Percentiles rank a stretch among this genome's conserved stretches.
Evolutionary conservation across 208 protist species (phyloP).

Genomic region (Naegleria gruberi): DNA sequence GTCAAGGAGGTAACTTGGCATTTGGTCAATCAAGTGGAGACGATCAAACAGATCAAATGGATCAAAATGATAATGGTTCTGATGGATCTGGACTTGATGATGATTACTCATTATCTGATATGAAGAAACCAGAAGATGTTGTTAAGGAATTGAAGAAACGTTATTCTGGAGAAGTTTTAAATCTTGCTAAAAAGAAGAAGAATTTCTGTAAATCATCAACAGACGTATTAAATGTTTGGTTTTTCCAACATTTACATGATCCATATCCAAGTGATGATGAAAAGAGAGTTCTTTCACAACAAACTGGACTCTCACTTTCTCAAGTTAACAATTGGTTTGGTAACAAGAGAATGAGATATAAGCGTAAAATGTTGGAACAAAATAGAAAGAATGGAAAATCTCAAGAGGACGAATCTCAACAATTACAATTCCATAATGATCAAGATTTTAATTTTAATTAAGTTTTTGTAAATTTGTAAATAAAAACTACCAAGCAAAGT

Average conservation of each 20-base stretch:
- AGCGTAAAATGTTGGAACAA: conserved; percentile 25
- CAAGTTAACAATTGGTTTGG: conserved; percentile 38
- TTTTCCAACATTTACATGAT: conserved; percentile 22
- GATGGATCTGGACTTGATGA: not conserved
- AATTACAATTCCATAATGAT: not conserved
- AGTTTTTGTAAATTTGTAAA: not conserved
- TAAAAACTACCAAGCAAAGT: not conserved
- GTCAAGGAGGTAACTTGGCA: not conserved
- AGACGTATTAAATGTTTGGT: conserved; percentile 27
- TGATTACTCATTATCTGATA: not conserved
- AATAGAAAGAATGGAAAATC: not conserved
- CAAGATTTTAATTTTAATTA: not conserved
- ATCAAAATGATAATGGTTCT: not conserved
- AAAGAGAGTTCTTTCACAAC: conserved; percentile 15
- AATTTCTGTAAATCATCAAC: conserved; percentile 3
- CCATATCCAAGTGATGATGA: conserved; percentile 34
- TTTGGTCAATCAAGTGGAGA: too few relatives aligned
- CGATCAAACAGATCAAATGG: not conserved
- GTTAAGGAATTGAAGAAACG: conserved; percentile 11
- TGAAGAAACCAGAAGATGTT: not conserved
- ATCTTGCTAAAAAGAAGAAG: conserved; percentile 21
- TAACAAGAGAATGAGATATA: conserved; percentile 35
- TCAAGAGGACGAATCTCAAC: not conserved
- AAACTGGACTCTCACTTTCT: conserved; percentile 10
- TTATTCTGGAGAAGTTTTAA: not conserved